A percentile compares a stretch with the other conserved stretches of the same genome.
These are phyloP conservation scores for Yamadazyma conglobata DNA, from an alignment of 1,139 yeast species.

Conservation along the genomic window DNA sequence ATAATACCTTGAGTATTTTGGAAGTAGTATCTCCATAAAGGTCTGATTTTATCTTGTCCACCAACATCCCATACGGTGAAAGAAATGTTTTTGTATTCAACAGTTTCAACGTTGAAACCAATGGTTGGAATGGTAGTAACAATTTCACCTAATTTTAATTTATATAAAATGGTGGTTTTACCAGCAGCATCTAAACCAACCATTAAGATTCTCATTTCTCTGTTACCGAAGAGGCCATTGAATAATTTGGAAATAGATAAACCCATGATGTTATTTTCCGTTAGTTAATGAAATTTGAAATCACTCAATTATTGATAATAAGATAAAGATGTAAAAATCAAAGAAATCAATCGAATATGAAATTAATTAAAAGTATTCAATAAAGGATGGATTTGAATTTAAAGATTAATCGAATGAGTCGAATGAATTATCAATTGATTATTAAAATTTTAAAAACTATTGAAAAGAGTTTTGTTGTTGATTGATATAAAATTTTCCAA, in stretches of 20 bases:
- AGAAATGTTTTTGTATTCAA: slow-evolving; percentile 40
- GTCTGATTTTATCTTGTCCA: slow-evolving; percentile 44
- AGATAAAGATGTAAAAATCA: no score
- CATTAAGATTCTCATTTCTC: slow-evolving; percentile 44
- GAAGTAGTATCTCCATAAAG: slow-evolving; percentile 43
- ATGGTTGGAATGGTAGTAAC: slow-evolving; percentile 43
- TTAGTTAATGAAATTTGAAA: no score
- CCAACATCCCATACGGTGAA: slow-evolving; percentile 46
- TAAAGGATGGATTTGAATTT: no score
- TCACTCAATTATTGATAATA: no score
- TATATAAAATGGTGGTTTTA: slow-evolving; percentile 41
- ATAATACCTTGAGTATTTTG: slow-evolving; percentile 44
- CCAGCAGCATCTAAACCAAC: slow-evolving; percentile 45
- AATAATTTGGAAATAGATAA: slow-evolving; percentile 37
- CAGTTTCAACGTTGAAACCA: slow-evolving; percentile 42
- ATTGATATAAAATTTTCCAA: slow-evolving; percentile 8
- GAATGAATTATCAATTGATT: slow-evolving; percentile 4
- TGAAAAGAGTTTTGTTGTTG: slow-evolving; percentile 4
- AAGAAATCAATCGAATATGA: no score
- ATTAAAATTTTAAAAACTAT: slow-evolving; percentile 1
- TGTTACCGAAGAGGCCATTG: slow-evolving; percentile 37
- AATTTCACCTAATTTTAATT: slow-evolving; percentile 41
- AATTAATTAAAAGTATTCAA: no score
- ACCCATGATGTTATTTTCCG: slow-evolving; percentile 25
- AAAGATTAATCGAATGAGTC: not conserved